Percentiles rank a stretch among this genome's conserved stretches.
Evolutionary conservation across 2,329 filamentous ascomycete genomes (phyloP).

Genomic region (Zasmidium angulare): DNA sequence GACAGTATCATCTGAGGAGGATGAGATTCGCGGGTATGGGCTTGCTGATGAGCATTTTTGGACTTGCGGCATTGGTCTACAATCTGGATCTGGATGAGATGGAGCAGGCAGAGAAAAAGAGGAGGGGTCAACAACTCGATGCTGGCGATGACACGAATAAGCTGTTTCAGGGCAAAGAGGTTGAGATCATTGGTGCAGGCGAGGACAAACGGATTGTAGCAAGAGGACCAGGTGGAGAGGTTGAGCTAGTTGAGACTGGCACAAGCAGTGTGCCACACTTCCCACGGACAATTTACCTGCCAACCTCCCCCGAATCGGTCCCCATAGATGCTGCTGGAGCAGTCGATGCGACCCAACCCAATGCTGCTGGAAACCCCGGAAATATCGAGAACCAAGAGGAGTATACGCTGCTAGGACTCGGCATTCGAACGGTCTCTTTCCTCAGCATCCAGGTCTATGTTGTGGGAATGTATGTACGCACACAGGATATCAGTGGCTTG

Average conservation of each 20-base stretch:
- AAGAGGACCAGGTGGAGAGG: conserved; percentile 52
- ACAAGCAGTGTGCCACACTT: conserved; percentile 78
- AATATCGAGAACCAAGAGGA: conserved; percentile 54
- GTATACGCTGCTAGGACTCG: conserved; percentile 85
- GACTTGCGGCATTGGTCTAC: conserved; percentile 29
- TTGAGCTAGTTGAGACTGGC: conserved; percentile 76
- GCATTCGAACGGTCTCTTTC: conserved; percentile 87
- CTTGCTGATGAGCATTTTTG: conserved; percentile 34
- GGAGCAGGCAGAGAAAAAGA: conserved; percentile 27
- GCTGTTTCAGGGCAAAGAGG: conserved; percentile 55
- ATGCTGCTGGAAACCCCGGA: conserved; percentile 33
- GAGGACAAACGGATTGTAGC: conserved; percentile 52
- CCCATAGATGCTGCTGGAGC: conserved; percentile 15
- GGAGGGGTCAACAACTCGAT: conserved; percentile 33
- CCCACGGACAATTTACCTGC: conserved; percentile 68
- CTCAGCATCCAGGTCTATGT: conserved; percentile 90
- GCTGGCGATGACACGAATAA: conserved; percentile 35
- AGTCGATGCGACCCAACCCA: conserved; percentile 24
- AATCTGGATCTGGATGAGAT: conserved; percentile 37
- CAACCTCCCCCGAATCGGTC: conserved; percentile 41
- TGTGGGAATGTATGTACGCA: conserved; percentile 87
- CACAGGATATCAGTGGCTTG: conserved; percentile 74
- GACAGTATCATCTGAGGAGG: conserved; percentile 31
- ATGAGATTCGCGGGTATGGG: conserved; percentile 40
- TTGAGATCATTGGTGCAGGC: conserved; percentile 63